Evolutionary conservation across 257 asterid genomes (phyloP), one percentile per base, ranked within the genome.

Genomic region (Mitragyna speciosa): DNA sequence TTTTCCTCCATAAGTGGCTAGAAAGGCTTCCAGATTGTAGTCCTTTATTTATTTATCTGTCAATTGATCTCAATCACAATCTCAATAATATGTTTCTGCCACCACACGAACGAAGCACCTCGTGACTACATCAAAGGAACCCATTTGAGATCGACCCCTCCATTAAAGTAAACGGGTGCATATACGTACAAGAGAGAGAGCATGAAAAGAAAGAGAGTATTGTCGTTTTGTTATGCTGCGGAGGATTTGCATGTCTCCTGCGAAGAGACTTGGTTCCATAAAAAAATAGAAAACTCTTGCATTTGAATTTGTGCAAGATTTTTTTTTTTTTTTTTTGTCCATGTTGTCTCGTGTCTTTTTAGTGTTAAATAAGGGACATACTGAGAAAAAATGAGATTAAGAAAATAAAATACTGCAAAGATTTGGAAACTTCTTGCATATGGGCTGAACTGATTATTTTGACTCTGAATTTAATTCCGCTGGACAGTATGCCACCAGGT

Each of bases 211-310:
- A 66, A 74, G 47, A 65, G 24, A 43, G 78, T 6, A 4, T 74
- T 51, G 83, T 80, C 83, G 31, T 80, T 65, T 80, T 74, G 69
- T 51, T 43, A 80, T 28, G 36, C 72, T 64, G 36, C 24, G 70
- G 58, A 49, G 36, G 83, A 80, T 80, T 80, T 65, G 61, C 45
- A 14, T 80, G 83, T 74, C 79, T 74, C 76, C 83, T 28, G 7
- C 4, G 28, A 52, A 41, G 41, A 67, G 83, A 73, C 83, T 47
- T 73, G 69, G 39, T 31, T 3, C 17, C 7, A 22, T 30, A 63
- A 4, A 59, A 61, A 63, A 59, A 30, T 59, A 30, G 14, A 68
- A 59, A 11, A 52, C 7, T 22, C 26, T 49, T 51, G 76, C 75
- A 75, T 74, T 19, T 51, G 61, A 65, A n/a, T 80, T 52, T 56